Conservation (phyloP, 441 rosid genomes). For the Gossypium davidsonii region DNA sequence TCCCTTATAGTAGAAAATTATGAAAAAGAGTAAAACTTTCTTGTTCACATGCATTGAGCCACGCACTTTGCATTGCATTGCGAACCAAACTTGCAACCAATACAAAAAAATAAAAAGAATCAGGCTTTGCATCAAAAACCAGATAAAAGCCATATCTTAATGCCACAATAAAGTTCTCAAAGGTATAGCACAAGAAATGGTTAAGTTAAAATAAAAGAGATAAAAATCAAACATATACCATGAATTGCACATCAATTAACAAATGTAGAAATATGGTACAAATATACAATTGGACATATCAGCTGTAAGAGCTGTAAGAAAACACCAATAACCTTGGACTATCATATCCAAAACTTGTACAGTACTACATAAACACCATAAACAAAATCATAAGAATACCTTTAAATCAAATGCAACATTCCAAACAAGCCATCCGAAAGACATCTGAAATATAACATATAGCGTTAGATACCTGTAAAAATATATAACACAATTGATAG, state of each 20-base stretch:
- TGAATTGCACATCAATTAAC: constrained; percentile 20
- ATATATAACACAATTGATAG: neutral
- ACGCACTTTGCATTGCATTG: neutral
- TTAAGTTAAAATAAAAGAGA: neutral
- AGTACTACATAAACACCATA: constrained; percentile 15
- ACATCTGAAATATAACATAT: constrained; percentile 30
- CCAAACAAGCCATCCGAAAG: constrained; percentile 25
- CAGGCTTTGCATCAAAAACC: neutral
- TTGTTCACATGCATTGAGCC: neutral
- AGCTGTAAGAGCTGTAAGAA: constrained; percentile 14
- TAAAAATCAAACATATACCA: constrained; percentile 15
- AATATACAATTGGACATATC: constrained; percentile 20
- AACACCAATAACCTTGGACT: constrained; percentile 21
- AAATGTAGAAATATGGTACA: constrained; percentile 29
- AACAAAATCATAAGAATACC: constrained; percentile 29
- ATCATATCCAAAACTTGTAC: constrained; percentile 25
- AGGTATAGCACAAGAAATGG: neutral
- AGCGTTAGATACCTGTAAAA: constrained; percentile 8
- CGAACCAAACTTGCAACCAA: neutral
- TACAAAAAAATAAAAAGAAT: neutral
- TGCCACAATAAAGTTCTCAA: neutral
- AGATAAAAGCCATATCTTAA: neutral
- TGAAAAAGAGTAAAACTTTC: neutral
- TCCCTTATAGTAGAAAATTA: neutral
- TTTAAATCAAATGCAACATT: constrained; percentile 21